Conservation (phyloP, 176 grass and related monocot species). For the Elaeis guineensis region DNA sequence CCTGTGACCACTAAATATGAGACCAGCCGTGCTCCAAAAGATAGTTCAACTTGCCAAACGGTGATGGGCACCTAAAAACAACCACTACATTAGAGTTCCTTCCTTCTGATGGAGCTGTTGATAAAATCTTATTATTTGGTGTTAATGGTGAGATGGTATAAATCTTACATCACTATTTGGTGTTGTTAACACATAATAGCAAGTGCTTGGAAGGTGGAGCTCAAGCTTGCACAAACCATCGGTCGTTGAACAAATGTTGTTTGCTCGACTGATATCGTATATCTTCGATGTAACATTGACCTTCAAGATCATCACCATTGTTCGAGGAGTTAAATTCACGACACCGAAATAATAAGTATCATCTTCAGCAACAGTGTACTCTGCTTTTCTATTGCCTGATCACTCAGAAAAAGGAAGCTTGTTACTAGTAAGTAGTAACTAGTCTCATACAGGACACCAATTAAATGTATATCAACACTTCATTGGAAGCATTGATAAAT, state of each 20-base stretch:
- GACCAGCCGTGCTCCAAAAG: conserved; percentile 21
- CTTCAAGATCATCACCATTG: conserved; percentile 17
- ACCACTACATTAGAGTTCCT: too few species aligned
- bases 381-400: conserved; percentile 12
- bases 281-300: conserved; percentile 24
- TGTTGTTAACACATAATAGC: conserved; percentile 31
- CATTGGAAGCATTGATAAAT: too few species aligned
- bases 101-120: too few species aligned
- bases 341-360: conserved; percentile 29
- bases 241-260: conserved; percentile 22
- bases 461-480: too few species aligned
- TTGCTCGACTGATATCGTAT: conserved; percentile 30
- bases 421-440: too few species aligned
- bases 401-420: background rate
- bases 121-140: too few species aligned
- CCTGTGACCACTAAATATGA: conserved; percentile 29
- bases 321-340: conserved; percentile 28
- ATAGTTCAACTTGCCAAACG: conserved; percentile 12
- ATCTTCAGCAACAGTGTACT: conserved; percentile 22
- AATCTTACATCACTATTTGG: conserved; percentile 15
- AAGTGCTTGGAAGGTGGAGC: conserved; percentile 18
- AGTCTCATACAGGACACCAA: too few species aligned
- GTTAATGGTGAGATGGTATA: background rate
- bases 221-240: conserved; percentile 22
- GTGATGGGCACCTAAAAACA: conserved; percentile 4